A percentile compares a stretch with the other conserved stretches of the same genome.
These are phyloP conservation scores for Aspergillus sparsus DNA, from an alignment of 495 filamentous ascomycete species.

Conservation along the genomic window DNA sequence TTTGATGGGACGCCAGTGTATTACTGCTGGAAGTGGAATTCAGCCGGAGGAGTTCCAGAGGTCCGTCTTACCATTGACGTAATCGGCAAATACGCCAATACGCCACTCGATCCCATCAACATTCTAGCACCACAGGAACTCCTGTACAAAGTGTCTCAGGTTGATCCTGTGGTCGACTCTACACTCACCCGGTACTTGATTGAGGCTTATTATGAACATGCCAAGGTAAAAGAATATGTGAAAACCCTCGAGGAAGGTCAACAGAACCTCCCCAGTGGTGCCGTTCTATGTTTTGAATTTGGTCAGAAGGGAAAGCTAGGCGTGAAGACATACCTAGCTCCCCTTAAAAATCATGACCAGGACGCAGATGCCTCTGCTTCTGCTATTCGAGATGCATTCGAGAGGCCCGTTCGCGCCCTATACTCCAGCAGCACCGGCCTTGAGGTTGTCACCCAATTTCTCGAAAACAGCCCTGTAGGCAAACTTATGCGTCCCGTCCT, in stretches of 20 bases:
- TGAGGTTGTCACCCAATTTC: not conserved
- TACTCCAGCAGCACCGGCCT: not conserved
- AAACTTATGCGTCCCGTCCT: constrained; percentile 23
- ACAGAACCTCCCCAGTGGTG: too few relatives aligned
- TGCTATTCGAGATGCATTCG: constrained; percentile 1
- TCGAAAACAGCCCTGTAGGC: constrained; percentile 11
- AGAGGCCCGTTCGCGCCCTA: not conserved
- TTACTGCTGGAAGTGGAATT: not conserved
- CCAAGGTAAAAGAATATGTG: not conserved
- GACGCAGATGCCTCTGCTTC: not conserved
- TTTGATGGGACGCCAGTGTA: not conserved
- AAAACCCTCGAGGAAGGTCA: too few relatives aligned
- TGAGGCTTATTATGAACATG: not conserved
- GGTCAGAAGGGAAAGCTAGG: too few relatives aligned
- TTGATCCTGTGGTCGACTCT: constrained; percentile 17
- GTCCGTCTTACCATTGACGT: constrained; percentile 10
- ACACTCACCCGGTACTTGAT: constrained; percentile 29
- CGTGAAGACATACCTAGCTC: too few relatives aligned
- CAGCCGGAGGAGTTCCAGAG: not conserved
- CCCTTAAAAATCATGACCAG: too few relatives aligned
- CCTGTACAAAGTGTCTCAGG: constrained; percentile 13
- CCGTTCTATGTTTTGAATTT: too few relatives aligned
- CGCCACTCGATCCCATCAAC: constrained; percentile 30
- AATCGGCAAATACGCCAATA: constrained; percentile 22
- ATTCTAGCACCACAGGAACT: constrained; percentile 19